Evolutionary conservation across 2,329 filamentous ascomycete genomes (phyloP).

Genomic region (Aulographum hederae): DNA sequence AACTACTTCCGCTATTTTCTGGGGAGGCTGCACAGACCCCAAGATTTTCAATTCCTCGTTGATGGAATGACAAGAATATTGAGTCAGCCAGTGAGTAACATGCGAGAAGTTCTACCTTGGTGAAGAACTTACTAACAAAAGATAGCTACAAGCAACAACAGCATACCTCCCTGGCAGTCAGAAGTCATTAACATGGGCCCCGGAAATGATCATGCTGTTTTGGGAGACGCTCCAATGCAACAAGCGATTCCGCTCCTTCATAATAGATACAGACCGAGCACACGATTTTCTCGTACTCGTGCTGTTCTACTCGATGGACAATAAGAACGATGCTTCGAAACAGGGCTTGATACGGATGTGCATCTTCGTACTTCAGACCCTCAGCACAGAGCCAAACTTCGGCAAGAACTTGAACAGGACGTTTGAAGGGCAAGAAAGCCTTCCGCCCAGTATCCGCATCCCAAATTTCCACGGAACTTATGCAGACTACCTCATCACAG

Average conservation of each 20-base stretch:
- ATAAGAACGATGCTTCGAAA: slow-evolving; percentile 68
- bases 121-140: too few species aligned
- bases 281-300: slow-evolving; percentile 86
- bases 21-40: slow-evolving; percentile 72
- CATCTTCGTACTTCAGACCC: slow-evolving; percentile 84
- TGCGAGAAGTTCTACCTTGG: too few species aligned
- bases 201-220: slow-evolving; percentile 91
- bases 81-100: slow-evolving; percentile 58
- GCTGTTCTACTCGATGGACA: slow-evolving; percentile 82
- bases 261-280: slow-evolving; percentile 84
- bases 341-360: slow-evolving; percentile 94
- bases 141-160: slow-evolving; percentile 70
- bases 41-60: slow-evolving; percentile 94
- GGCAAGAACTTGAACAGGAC: slow-evolving; percentile 75
- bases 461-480: slow-evolving; percentile 76
- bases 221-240: slow-evolving; percentile 98
- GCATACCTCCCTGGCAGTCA: slow-evolving; percentile 81
- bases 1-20: slow-evolving; percentile 92
- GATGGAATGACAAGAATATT: slow-evolving; percentile 87
- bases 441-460: slow-evolving; percentile 67
- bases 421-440: slow-evolving; percentile 75
- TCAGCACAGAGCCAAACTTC: slow-evolving; percentile 86
- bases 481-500: slow-evolving; percentile 82
- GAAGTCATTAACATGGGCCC: slow-evolving; percentile 65
- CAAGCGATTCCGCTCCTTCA: slow-evolving; percentile 88